A percentile compares a stretch with the other conserved stretches of the same genome.
phyloP scores from a whole-genome alignment of 129 eudicot genomes.

The Heracleum sosnowskyi region DNA sequence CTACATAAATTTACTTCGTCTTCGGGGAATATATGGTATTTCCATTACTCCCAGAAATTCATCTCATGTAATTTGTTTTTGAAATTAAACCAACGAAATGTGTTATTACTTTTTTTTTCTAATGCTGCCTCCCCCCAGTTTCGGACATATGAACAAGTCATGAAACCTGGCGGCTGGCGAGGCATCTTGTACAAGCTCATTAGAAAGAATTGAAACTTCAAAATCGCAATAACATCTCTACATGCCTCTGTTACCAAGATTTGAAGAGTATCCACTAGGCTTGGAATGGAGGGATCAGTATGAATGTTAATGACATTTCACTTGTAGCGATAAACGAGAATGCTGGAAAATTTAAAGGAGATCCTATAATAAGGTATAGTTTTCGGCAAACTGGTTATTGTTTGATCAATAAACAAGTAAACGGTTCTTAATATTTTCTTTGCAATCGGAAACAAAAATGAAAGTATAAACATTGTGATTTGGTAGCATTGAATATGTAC shows the following conservation, averaged over 20 bases:
- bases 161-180: neutral
- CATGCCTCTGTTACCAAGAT: no score
- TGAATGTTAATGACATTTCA: no score
- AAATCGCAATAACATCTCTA: neutral
- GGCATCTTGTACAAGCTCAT: neutral
- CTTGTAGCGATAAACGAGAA: no score
- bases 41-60: no score
- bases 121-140: neutral
- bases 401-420: no score
- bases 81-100: neutral
- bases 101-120: neutral
- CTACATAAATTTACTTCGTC: neutral
- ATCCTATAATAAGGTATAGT: no score
- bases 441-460: no score
- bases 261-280: no score
- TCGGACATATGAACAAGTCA: neutral
- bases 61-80: neutral
- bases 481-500: neutral
- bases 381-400: neutral
- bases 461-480: neutral
- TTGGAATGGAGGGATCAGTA: no score
- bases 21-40: neutral
- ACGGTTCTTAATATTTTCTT: no score
- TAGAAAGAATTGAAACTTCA: neutral
- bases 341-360: neutral